Conservation (phyloP, 106 monocot species). For the Platanthera zijinensis region DNA sequence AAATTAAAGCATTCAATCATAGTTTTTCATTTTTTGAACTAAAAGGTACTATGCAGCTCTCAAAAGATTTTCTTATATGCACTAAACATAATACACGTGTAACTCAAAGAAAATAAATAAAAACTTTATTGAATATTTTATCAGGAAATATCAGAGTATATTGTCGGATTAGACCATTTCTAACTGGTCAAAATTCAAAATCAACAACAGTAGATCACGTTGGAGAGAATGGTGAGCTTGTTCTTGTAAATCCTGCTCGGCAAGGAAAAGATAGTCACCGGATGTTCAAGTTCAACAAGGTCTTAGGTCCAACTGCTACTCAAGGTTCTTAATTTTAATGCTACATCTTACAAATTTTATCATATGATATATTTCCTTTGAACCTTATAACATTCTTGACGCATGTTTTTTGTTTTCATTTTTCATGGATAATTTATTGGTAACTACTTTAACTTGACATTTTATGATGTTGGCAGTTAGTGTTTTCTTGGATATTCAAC, state of each 20-base stretch:
- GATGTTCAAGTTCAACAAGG: constrained; percentile 95
- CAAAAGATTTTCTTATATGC: no score
- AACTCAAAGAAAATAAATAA: not conserved
- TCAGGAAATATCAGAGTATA: constrained; percentile 95
- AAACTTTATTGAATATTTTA: constrained; percentile 8
- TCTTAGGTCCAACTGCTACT: constrained; percentile 58
- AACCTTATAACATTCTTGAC: not conserved
- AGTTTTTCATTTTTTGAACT: not conserved
- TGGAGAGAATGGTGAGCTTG: constrained; percentile 88
- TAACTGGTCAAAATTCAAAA: constrained; percentile 73
- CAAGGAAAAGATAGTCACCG: constrained; percentile 87
- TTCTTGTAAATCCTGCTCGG: constrained; percentile 70
- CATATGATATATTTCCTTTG: constrained; percentile 2
- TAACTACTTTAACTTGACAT: not conserved
- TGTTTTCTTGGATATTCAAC: constrained; percentile 82
- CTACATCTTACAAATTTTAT: not conserved
- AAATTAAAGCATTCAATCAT: not conserved
- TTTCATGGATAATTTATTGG: not conserved
- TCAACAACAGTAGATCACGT: constrained; percentile 58
- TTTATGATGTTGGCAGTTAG: constrained; percentile 32
- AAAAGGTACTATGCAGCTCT: not conserved
- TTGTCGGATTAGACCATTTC: constrained; percentile 91
- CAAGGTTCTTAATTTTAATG: constrained; percentile 54
- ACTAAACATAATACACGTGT: not conserved
- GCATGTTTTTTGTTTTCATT: not conserved